Base-by-base conservation (phyloP, 2,329 filamentous ascomycete genomes). In the Beauveria rudraprayagi region DNA sequence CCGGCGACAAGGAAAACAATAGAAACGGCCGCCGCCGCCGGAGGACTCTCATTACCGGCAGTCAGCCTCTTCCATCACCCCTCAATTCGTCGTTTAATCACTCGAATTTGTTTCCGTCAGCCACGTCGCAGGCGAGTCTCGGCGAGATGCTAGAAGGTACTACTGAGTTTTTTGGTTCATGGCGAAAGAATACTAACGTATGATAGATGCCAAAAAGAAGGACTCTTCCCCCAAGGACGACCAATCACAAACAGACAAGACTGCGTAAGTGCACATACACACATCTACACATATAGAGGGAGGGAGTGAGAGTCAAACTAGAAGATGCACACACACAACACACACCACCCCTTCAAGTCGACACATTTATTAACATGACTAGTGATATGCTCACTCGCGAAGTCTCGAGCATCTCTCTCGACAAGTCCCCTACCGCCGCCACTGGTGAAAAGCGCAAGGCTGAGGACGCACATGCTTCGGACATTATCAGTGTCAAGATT, bases 401-500 rank as follows among this genome's bases (percentile, higher is more conserved):
- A 71, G 90, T 99, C 11, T 97, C 92, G 1, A 91, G 92, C 57
- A 97, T 97, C 68, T 95, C 92, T 60, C 86, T 97, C 46, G 92
- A 95, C 70, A 96, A 92, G 72, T 80, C 79, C 47, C 76, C 78
- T 34, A 76, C 81, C 17, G 79, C 83, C 3, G 77, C 78, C 30
- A 69, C 75, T 3, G 81, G 84, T 58, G 87, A 90, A 69, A 88
- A 89, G 74, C 83, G 77, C 67, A 78, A 81, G 68, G 78, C 79
- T 65, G 84, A 86, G 66, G 83, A 90, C 65, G 77, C 76, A 62
- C 71, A 79, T 70, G 69, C 76, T 67, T 69, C 79, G 67, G 90
- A 92, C 65, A 89, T 92, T 66, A 97, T 99, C 68, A 97, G 93
- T 40, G 94, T 99, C 74, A 99, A 99, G 79, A 99, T 99, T 78